A percentile compares a stretch with the other conserved stretches of the same genome.
Evolutionary conservation across 192 early-diverging fungal genomes (phyloP).

Genomic region (Geranomyces michiganensis): DNA sequence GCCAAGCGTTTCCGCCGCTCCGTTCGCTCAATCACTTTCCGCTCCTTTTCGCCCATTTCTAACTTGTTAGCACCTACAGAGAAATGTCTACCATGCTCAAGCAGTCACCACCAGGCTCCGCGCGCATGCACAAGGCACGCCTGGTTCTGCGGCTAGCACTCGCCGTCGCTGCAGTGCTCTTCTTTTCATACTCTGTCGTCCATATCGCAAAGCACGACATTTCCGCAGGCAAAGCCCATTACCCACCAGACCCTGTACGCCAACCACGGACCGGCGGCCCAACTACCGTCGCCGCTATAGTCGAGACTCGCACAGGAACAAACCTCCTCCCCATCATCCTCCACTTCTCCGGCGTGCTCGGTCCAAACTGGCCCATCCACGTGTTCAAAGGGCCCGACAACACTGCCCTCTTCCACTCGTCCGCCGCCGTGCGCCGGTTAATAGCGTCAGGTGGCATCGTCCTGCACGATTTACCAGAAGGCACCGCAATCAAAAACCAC

Average conservation of each 20-base stretch:
- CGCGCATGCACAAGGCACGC: background rate
- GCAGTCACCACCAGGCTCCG: background rate
- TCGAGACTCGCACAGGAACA: slow-evolving; percentile 1
- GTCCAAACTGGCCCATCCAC: slow-evolving; percentile 21
- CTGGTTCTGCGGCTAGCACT: too few relatives aligned
- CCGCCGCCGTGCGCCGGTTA: background rate
- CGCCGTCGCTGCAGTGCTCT: too few relatives aligned
- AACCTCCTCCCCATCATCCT: slow-evolving; percentile 23
- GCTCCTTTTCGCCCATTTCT: too few relatives aligned
- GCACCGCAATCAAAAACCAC: background rate
- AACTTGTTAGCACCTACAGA: too few relatives aligned
- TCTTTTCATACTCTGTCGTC: too few relatives aligned
- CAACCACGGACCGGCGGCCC: too few relatives aligned
- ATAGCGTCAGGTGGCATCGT: slow-evolving; percentile 5
- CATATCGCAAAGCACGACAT: too few relatives aligned
- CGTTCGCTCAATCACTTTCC: too few relatives aligned
- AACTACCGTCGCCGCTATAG: slow-evolving; percentile 9
- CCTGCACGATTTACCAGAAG: slow-evolving; percentile 2
- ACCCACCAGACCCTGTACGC: too few relatives aligned
- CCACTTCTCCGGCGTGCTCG: slow-evolving; percentile 12
- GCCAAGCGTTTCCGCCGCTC: too few relatives aligned
- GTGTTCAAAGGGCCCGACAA: slow-evolving; percentile 14
- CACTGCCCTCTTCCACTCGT: background rate
- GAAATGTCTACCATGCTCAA: too few relatives aligned
- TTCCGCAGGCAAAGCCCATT: too few relatives aligned